phyloP scores from a whole-genome alignment of 306 rosid species.

The Cicer arietinum region DNA sequence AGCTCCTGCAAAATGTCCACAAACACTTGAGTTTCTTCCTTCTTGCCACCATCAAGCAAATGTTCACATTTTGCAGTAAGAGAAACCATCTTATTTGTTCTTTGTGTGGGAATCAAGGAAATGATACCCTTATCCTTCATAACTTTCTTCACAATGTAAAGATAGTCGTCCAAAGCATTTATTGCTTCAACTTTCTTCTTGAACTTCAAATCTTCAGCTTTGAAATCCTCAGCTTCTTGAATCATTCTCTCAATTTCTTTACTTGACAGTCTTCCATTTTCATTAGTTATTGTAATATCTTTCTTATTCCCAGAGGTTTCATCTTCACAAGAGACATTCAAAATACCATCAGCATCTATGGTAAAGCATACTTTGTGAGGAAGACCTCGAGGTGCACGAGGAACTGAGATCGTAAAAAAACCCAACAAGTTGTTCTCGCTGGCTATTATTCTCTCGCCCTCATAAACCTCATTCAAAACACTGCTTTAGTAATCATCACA shows the following conservation, averaged over 20 bases:
- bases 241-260: conserved; percentile 6
- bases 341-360: neutral
- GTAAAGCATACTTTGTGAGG: neutral
- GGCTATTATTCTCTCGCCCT: neutral
- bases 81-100: neutral
- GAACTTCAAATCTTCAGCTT: neutral
- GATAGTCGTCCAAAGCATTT: neutral
- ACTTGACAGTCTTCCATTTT: neutral
- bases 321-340: neutral
- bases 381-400: neutral
- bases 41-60: neutral
- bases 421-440: conserved; percentile 23
- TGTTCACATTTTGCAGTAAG: no score
- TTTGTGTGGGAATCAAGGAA: neutral
- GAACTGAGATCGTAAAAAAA: neutral
- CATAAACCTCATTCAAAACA: neutral
- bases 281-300: neutral
- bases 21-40: neutral
- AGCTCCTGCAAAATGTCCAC: neutral
- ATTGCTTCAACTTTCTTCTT: conserved; percentile 4
- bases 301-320: neutral
- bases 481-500: neutral
- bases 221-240: neutral
- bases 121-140: neutral
- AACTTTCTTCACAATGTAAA: neutral